A percentile compares a stretch with the other conserved stretches of the same genome.
Conservation (phyloP, 164 flowering plant species). For the Umbellularia californica region DNA sequence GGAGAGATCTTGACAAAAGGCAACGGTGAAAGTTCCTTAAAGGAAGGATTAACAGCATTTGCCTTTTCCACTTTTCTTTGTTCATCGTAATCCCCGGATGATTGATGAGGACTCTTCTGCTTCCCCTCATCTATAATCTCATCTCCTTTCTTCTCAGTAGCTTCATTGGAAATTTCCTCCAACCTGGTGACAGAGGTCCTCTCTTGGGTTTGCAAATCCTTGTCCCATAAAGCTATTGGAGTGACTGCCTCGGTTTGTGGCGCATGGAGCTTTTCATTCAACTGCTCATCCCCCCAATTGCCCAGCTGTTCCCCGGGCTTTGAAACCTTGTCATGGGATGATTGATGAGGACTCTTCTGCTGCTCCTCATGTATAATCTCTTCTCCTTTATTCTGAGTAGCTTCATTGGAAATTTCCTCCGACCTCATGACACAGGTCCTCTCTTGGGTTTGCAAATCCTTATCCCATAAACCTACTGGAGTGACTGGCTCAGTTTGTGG, state of each 20-base stretch:
- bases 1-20: constrained; percentile 4
- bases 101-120: neutral
- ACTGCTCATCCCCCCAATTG: neutral
- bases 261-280: neutral
- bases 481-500: too few relatives aligned
- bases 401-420: too few relatives aligned
- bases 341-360: too few relatives aligned
- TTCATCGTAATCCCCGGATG: neutral
- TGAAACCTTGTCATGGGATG: neutral
- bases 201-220: neutral
- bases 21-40: neutral
- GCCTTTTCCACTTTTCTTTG: neutral
- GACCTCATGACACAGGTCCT: too few relatives aligned
- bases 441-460: neutral
- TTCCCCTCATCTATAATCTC: neutral
- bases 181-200: neutral
- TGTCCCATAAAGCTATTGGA: neutral
- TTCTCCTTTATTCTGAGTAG: too few relatives aligned
- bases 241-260: neutral
- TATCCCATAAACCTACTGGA: neutral
- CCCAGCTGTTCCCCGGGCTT: neutral
- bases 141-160: neutral
- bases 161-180: neutral
- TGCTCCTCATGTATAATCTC: too few relatives aligned
- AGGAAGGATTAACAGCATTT: neutral